Evolutionary conservation across 2,329 filamentous ascomycete genomes (phyloP).

Genomic region (Trichoderma sp.): DNA sequence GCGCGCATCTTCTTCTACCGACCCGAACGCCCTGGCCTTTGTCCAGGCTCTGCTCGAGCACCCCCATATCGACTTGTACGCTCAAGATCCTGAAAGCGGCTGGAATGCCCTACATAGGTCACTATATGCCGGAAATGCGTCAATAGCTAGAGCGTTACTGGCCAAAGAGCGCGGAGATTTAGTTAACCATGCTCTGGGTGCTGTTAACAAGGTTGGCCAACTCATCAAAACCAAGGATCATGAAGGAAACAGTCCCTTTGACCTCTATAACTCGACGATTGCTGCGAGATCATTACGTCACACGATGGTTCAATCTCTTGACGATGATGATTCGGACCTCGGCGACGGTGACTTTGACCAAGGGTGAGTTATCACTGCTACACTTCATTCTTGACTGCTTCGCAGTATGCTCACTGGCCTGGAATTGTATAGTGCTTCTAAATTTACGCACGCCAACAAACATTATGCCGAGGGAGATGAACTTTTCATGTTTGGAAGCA

Average conservation of each 20-base stretch:
- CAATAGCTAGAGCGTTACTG: conserved; percentile 78
- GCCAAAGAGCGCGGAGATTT: conserved; percentile 69
- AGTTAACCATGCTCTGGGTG: conserved; percentile 56
- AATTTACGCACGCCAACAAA: neutral
- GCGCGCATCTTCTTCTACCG: conserved; percentile 74
- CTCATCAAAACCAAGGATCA: conserved; percentile 94
- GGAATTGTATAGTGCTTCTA: neutral
- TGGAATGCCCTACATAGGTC: conserved; percentile 95
- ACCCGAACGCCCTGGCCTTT: conserved; percentile 67
- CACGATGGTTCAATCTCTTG: conserved; percentile 45
- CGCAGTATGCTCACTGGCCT: neutral
- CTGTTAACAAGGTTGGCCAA: conserved; percentile 62
- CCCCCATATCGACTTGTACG: conserved; percentile 79
- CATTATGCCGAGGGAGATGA: conserved; percentile 63
- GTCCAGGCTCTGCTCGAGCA: conserved; percentile 77
- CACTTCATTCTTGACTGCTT: neutral
- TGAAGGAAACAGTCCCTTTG: conserved; percentile 91
- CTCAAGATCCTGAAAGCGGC: conserved; percentile 84
- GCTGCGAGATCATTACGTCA: conserved; percentile 65
- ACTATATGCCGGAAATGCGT: conserved; percentile 84
- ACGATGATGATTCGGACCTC: conserved; percentile 54
- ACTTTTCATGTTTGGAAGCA: conserved; percentile 91
- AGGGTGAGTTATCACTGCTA: conserved; percentile 29
- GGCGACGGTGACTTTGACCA: conserved; percentile 41
- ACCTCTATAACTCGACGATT: conserved; percentile 86